Base-by-base conservation (phyloP, 768 basidiomycete species). In the Boletus bicolor region DNA sequence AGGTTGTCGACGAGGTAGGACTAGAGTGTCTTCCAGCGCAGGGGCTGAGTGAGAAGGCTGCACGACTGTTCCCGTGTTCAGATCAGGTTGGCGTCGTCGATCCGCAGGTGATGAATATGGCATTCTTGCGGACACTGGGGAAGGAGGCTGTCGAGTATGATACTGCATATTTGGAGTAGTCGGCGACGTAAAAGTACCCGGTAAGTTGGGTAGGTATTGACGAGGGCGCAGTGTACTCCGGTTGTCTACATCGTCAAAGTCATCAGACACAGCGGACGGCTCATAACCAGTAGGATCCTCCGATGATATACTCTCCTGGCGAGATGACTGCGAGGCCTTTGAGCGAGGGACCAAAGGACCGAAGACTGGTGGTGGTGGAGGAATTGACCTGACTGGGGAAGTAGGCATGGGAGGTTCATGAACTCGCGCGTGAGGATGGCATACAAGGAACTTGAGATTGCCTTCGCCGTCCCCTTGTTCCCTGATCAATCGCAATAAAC, bases 401-500 rank as follows among this genome's bases (percentile, higher is more conserved):
- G 71, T 67, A 26, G 75, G 63, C 57, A 76, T 65, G 44, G 73
- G 64, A 56, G 73, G 70, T 59, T 83, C 88, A 59, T 82, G 86
- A 50, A 84, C 86, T 44, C 75, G 72, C 21, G 79, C 85, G 60
- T 79, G 82, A 52, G 79, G 78, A 65, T 84, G 83, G 41, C 85
- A 85, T 28, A 94, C 85, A 54, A 94, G 78, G 58, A 97, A 87
- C 71, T 94, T 94, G 65, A 96, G 83, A 21, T 83, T 82, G 15
- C 91, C 92, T 65, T 79, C 86, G 28, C 81, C 75, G 70, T 97
- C 93, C 37, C 89, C 91, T 8, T 81, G 73, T 41, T 84, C 77
- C 52, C 78, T 76, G 69, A 92, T 93, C 36, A 94, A 78, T 17
- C 82, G 78, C 64, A 89, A 80, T 7, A 98, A 75, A 57, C 76